These are phyloP conservation scores for Populus tomentosa DNA, from an alignment of 441 rosid species.

Conservation along the genomic window DNA sequence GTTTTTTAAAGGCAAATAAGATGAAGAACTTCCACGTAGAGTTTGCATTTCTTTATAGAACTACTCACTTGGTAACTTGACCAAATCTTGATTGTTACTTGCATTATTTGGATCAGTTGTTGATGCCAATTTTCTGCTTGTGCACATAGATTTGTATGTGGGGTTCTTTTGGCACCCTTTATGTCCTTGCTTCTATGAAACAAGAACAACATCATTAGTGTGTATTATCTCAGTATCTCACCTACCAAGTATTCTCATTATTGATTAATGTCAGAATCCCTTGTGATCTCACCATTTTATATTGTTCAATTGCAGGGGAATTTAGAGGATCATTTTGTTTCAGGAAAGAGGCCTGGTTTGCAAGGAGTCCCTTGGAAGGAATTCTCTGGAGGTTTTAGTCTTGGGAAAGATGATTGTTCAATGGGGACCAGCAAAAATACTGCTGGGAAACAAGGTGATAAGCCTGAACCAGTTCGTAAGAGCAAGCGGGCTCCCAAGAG, in stretches of 20 bases:
- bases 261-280: slow-evolving; percentile 14
- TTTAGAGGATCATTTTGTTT: slow-evolving; percentile 36
- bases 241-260: slow-evolving; percentile 10
- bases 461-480: slow-evolving; percentile 63
- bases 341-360: slow-evolving; percentile 53
- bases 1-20: background rate
- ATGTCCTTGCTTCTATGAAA: slow-evolving; percentile 26
- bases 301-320: slow-evolving; percentile 48
- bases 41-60: background rate
- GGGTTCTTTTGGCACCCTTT: slow-evolving; percentile 4
- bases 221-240: slow-evolving; percentile 17
- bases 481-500: slow-evolving; percentile 78
- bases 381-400: slow-evolving; percentile 8
- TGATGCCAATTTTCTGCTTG: slow-evolving; percentile 1
- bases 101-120: background rate
- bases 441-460: slow-evolving; percentile 45
- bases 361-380: slow-evolving; percentile 77
- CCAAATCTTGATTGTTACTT: slow-evolving; percentile 11
- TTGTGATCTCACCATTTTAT: slow-evolving; percentile 12
- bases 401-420: no score
- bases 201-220: slow-evolving; percentile 28
- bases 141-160: slow-evolving; percentile 10
- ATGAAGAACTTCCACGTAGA: background rate
- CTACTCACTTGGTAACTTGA: background rate
- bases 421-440: background rate